Evolutionary conservation across 73 alveolate genomes (phyloP).

Genomic region (Durusdinium trenchii): DNA sequence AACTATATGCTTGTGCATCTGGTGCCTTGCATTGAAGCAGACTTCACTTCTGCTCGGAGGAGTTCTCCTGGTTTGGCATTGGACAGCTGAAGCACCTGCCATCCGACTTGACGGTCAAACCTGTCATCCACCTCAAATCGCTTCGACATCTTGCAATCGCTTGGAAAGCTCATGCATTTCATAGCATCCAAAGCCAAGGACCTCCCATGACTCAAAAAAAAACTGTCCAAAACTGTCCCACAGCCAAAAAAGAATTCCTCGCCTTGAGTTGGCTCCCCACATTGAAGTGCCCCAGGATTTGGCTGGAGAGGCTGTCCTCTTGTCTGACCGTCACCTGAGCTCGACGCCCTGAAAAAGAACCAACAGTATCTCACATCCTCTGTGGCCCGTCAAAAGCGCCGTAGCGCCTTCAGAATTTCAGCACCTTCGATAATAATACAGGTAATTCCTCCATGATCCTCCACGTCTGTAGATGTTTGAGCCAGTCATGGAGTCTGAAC

Average conservation of each 20-base stretch:
- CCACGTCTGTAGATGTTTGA: not conserved
- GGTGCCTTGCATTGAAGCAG: slow-evolving; percentile 12
- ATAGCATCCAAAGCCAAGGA: not conserved
- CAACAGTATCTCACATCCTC: not conserved
- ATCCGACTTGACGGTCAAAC: not conserved
- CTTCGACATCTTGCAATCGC: not conserved
- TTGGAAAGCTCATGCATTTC: not conserved
- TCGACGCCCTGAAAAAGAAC: not conserved
- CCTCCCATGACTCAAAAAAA: not conserved
- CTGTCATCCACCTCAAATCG: not conserved
- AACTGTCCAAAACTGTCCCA: not conserved
- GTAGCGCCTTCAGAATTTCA: not conserved
- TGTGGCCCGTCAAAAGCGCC: not conserved
- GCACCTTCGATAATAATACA: not conserved
- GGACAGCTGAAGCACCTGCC: slow-evolving; percentile 9
- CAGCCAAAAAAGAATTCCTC: not conserved
- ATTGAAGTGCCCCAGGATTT: slow-evolving; percentile 36
- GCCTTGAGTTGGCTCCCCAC: slow-evolving; percentile 34
- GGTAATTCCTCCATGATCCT: not conserved
- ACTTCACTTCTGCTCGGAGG: slow-evolving; percentile 23
- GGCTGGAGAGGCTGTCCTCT: slow-evolving; percentile 28
- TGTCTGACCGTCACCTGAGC: slow-evolving; percentile 7
- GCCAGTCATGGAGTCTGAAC: not conserved
- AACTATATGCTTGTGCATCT: not conserved
- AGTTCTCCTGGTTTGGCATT: slow-evolving; percentile 36